Percentiles rank a stretch among this genome's conserved stretches.
phyloP scores from a whole-genome alignment of 2,329 filamentous ascomycete species.

The Pestalotiopsis sp. region DNA sequence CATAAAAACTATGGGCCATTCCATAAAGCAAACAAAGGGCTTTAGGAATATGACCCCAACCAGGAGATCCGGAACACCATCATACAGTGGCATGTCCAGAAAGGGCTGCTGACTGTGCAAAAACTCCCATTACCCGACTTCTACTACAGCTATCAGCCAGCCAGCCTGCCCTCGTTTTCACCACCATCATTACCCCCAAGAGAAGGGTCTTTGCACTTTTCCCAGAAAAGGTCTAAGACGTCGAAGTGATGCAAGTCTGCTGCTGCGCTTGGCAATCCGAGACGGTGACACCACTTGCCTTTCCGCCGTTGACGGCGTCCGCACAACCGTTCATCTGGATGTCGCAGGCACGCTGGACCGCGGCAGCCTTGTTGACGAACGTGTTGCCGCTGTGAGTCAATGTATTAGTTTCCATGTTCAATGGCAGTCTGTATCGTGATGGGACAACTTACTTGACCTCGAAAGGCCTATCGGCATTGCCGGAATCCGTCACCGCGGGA shows the following conservation, averaged over 20 bases:
- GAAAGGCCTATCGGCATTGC: constrained; percentile 55
- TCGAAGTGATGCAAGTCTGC: constrained; percentile 20
- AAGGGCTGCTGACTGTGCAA: constrained; percentile 1
- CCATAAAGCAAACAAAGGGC: background rate
- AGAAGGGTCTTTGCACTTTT: background rate
- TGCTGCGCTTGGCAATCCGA: constrained; percentile 59
- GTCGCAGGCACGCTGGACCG: constrained; percentile 63
- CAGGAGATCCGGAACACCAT: background rate
- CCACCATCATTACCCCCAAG: background rate
- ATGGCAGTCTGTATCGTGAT: background rate
- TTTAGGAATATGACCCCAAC: background rate
- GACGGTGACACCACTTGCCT: constrained; percentile 40
- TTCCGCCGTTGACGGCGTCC: constrained; percentile 56
- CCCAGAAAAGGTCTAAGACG: constrained; percentile 11
- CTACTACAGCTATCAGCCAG: background rate
- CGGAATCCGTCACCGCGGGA: constrained; percentile 51
- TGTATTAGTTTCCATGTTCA: background rate
- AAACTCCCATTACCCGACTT: background rate
- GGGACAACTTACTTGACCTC: constrained; percentile 54
- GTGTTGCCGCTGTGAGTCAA: constrained; percentile 37
- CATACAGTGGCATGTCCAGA: background rate
- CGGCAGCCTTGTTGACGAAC: constrained; percentile 59
- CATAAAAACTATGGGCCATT: background rate
- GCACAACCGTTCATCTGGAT: constrained; percentile 66
- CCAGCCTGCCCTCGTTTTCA: background rate